Conservation (phyloP, 257 asterid species). For the Striga asiatica region DNA sequence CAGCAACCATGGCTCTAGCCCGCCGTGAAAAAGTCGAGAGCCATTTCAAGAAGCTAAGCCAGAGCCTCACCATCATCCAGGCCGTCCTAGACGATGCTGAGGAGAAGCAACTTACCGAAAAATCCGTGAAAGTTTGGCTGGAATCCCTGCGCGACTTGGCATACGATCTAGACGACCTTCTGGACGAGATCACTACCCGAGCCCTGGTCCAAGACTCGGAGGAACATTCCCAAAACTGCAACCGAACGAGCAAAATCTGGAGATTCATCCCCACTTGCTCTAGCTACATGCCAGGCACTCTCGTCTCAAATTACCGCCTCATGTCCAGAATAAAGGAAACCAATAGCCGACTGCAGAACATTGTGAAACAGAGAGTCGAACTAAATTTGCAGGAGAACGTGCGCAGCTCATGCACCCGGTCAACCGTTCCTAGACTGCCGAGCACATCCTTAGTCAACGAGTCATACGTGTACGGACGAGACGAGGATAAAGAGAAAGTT, state of each 20-base stretch:
- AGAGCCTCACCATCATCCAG: slow-evolving; percentile 8
- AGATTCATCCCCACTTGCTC: slow-evolving; percentile 21
- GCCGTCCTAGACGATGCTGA: slow-evolving; percentile 34
- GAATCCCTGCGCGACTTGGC: slow-evolving; percentile 29
- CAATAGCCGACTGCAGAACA: slow-evolving; percentile 14
- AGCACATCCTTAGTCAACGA: slow-evolving; percentile 32
- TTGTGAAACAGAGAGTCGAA: slow-evolving; percentile 17
- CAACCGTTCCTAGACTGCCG: slow-evolving; percentile 9
- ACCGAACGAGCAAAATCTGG: too few species aligned
- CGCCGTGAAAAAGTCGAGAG: slow-evolving; percentile 24
- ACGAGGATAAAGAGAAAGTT: slow-evolving; percentile 25
- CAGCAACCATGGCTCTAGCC: slow-evolving; percentile 21
- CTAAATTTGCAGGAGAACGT: slow-evolving; percentile 17
- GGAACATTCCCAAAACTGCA: neutral
- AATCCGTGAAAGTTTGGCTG: slow-evolving; percentile 28
- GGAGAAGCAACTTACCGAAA: slow-evolving; percentile 29
- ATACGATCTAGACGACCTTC: slow-evolving; percentile 31
- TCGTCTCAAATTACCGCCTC: slow-evolving; percentile 19
- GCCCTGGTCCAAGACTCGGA: slow-evolving; percentile 17
- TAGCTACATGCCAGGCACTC: slow-evolving; percentile 18
- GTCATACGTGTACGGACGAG: slow-evolving; percentile 31
- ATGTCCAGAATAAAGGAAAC: slow-evolving; percentile 21
- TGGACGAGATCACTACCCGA: slow-evolving; percentile 33
- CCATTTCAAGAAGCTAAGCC: slow-evolving; percentile 18
- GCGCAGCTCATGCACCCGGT: neutral